Evolutionary conservation across 768 basidiomycete genomes (phyloP).

Genomic region (Mycena venus): DNA sequence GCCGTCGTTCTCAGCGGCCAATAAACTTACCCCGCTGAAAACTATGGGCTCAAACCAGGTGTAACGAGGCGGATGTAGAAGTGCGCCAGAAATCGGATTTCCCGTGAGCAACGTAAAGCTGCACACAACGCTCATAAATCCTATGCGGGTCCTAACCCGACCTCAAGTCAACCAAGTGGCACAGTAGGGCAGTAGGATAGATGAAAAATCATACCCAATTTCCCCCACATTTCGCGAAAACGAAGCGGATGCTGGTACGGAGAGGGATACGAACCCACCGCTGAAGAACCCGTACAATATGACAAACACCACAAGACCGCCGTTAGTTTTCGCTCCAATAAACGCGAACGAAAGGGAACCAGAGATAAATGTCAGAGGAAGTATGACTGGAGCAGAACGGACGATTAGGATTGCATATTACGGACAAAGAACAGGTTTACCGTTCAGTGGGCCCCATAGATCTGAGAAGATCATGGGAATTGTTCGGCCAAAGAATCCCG

Average conservation of each 20-base stretch:
- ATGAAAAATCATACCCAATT: neutral
- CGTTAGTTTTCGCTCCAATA: slow-evolving; percentile 21
- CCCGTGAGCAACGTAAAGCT: neutral
- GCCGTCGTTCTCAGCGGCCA: too few species aligned
- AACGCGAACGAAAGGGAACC: slow-evolving; percentile 42
- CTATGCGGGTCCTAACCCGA: neutral
- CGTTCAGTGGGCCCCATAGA: slow-evolving; percentile 10
- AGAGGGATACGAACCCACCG: neutral
- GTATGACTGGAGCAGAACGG: neutral
- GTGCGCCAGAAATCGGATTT: neutral
- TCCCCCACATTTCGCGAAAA: neutral
- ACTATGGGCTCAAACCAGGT: slow-evolving; percentile 13
- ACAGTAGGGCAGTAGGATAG: too few species aligned
- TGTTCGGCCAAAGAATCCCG: slow-evolving; percentile 53
- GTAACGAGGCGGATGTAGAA: neutral
- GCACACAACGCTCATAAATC: neutral
- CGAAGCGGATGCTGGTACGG: neutral
- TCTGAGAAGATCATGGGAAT: slow-evolving; percentile 54
- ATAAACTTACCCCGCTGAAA: slow-evolving; percentile 3
- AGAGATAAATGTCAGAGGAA: slow-evolving; percentile 17
- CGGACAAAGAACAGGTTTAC: neutral
- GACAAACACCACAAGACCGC: neutral
- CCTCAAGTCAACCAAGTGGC: too few species aligned
- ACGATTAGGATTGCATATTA: neutral
- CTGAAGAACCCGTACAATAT: neutral